Percentiles rank a stretch among this genome's conserved stretches.
Evolutionary conservation across 352 stramenopile genomes (phyloP).

Genomic region (Phytophthora sansomeana): DNA sequence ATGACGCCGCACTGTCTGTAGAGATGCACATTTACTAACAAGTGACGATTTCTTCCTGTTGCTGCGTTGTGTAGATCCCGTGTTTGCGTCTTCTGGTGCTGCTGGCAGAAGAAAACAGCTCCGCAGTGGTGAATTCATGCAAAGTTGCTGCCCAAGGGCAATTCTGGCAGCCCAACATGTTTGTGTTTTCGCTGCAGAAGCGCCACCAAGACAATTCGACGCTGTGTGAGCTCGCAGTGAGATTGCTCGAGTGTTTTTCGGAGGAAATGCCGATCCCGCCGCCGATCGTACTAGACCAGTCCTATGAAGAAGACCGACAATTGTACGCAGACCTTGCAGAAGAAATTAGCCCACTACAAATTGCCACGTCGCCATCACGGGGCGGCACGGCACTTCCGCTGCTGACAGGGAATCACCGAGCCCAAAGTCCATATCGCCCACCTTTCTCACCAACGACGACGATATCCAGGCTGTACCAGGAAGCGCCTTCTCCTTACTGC

Average conservation of each 20-base stretch:
- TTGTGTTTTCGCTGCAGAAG: conserved; percentile 79
- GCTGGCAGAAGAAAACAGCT: conserved; percentile 59
- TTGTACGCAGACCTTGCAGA: background rate
- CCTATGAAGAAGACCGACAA: conserved; percentile 5
- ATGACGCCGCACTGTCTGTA: conserved; percentile 21
- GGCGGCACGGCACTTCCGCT: conserved; percentile 44
- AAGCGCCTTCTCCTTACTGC: conserved; percentile 61
- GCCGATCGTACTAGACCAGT: conserved; percentile 52
- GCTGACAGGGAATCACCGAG: conserved; percentile 25
- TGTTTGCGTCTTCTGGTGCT: conserved; percentile 64
- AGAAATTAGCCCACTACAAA: conserved; percentile 4
- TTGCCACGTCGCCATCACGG: conserved; percentile 15
- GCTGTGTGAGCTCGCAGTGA: conserved; percentile 50
- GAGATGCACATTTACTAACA: background rate
- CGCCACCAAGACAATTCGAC: conserved; percentile 60
- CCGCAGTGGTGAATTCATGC: conserved; percentile 58
- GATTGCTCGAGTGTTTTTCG: conserved; percentile 56
- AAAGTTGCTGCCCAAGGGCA: conserved; percentile 74
- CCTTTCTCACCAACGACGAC: conserved; percentile 65
- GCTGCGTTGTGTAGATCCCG: conserved; percentile 46
- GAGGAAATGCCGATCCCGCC: conserved; percentile 65
- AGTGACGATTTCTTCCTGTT: conserved; percentile 17
- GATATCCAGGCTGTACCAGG: conserved; percentile 64
- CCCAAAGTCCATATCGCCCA: conserved; percentile 27
- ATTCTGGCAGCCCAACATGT: conserved; percentile 82